Evolutionary conservation across 257 asterid genomes (phyloP).

Genomic region (Agastache rugosa): DNA sequence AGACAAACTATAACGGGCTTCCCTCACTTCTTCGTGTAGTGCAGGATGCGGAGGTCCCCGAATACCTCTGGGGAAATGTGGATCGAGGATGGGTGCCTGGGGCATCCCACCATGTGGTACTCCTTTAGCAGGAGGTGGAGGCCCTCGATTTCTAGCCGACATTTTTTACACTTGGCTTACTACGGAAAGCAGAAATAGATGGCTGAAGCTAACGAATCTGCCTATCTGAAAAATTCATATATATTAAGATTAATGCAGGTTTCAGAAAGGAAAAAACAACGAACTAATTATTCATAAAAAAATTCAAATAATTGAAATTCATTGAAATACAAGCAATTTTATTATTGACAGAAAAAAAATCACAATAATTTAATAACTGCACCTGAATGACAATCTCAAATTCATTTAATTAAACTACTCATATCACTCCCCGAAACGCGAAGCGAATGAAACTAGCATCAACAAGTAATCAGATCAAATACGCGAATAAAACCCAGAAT

Average conservation of each 20-base stretch:
- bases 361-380: not conserved
- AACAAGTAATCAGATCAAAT: not conserved
- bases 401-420: not conserved
- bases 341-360: not conserved
- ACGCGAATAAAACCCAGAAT: not conserved
- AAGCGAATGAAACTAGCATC: constrained; percentile 17
- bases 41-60: constrained; percentile 61
- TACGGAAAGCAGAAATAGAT: constrained; percentile 26
- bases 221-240: not conserved
- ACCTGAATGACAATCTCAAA: not conserved
- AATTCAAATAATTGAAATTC: not conserved
- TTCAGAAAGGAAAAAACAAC: not conserved
- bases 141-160: constrained; percentile 88
- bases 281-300: constrained; percentile 3
- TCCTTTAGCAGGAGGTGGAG: constrained; percentile 66
- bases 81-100: constrained; percentile 57
- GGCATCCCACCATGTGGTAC: constrained; percentile 61
- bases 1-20: constrained; percentile 64
- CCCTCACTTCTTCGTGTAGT: constrained; percentile 75
- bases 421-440: not conserved
- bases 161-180: constrained; percentile 36
- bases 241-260: constrained; percentile 9
- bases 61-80: constrained; percentile 57
- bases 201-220: constrained; percentile 1
- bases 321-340: not conserved